These are phyloP conservation scores for Fraxinus velutina DNA, from an alignment of 305 asterid genomes.

Conservation along the genomic window DNA sequence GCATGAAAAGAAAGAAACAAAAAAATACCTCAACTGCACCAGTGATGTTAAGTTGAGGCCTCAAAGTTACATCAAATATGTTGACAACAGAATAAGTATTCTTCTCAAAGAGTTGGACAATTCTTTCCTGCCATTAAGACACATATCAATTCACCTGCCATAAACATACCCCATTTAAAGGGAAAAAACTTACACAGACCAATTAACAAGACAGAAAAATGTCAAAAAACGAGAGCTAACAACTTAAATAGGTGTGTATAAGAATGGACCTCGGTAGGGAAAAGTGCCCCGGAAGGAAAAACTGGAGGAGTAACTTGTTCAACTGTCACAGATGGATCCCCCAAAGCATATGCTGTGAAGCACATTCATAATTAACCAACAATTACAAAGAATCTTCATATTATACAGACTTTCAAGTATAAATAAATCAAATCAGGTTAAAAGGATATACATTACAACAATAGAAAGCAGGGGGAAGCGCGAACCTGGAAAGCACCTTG, in stretches of 20 bases:
- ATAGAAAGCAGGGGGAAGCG: slow-evolving; percentile 29
- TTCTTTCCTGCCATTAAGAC: slow-evolving; percentile 80
- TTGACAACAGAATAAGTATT: slow-evolving; percentile 90
- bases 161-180: slow-evolving; percentile 8
- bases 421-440: neutral
- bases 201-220: slow-evolving; percentile 22
- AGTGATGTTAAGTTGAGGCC: slow-evolving; percentile 75
- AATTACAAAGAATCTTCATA: neutral
- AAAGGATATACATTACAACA: neutral
- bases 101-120: slow-evolving; percentile 78
- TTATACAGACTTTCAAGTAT: neutral
- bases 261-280: slow-evolving; percentile 71
- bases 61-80: slow-evolving; percentile 87
- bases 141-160: slow-evolving; percentile 53
- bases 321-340: slow-evolving; percentile 81
- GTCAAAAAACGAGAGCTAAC: neutral
- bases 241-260: slow-evolving; percentile 13
- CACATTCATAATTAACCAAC: neutral
- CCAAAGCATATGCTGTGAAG: slow-evolving; percentile 77
- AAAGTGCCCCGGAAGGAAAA: slow-evolving; percentile 64
- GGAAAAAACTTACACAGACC: slow-evolving; percentile 26
- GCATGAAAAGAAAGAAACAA: slow-evolving; percentile 1
- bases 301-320: slow-evolving; percentile 82
- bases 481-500: slow-evolving; percentile 90
- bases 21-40: slow-evolving; percentile 86